Evolutionary conservation across 176 grass and related monocot species (phyloP).

Genomic region (Urochloa ruziziensis): DNA sequence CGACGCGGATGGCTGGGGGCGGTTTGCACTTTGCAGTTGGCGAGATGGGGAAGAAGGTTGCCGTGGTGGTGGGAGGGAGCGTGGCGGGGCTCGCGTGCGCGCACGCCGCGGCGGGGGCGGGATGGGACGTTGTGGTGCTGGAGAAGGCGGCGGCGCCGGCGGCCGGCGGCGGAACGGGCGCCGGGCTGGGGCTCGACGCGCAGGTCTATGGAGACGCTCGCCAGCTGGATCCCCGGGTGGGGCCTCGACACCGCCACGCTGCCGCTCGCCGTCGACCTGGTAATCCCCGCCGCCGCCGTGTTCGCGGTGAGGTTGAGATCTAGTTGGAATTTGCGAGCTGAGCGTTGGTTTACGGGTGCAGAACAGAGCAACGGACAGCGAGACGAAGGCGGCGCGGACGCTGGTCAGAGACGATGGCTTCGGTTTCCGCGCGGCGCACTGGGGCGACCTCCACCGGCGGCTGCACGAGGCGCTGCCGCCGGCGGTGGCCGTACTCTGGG

Average conservation of each 20-base stretch:
- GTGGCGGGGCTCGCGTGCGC: conserved; percentile 76
- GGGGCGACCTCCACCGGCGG: conserved; percentile 72
- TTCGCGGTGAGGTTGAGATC: not conserved
- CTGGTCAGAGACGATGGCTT: conserved; percentile 71
- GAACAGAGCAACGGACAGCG: conserved; percentile 68
- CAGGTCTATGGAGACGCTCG: conserved; percentile 63
- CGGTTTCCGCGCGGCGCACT: conserved; percentile 72
- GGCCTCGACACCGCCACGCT: conserved; percentile 36
- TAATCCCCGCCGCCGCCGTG: conserved; percentile 1
- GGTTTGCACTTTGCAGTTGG: not conserved
- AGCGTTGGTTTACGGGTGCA: conserved; percentile 8
- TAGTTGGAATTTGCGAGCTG: not conserved
- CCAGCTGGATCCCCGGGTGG: conserved; percentile 57
- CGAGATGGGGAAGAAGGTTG: conserved; percentile 46
- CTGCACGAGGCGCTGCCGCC: conserved; percentile 55
- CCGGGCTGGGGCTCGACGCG: conserved; percentile 69
- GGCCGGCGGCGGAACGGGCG: conserved; percentile 53
- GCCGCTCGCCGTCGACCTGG: conserved; percentile 71
- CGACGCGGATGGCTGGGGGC: not conserved
- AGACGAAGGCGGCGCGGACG: conserved; percentile 54
- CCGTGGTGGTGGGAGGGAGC: conserved; percentile 80
- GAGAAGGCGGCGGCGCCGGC: conserved; percentile 69
- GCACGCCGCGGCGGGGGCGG: conserved; percentile 57
- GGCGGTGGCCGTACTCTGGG: conserved; percentile 54
- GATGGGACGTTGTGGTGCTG: conserved; percentile 63